Evolutionary conservation across 1,284 basidiomycete genomes (phyloP).

Genomic region (Fomitopsis pinicola): DNA sequence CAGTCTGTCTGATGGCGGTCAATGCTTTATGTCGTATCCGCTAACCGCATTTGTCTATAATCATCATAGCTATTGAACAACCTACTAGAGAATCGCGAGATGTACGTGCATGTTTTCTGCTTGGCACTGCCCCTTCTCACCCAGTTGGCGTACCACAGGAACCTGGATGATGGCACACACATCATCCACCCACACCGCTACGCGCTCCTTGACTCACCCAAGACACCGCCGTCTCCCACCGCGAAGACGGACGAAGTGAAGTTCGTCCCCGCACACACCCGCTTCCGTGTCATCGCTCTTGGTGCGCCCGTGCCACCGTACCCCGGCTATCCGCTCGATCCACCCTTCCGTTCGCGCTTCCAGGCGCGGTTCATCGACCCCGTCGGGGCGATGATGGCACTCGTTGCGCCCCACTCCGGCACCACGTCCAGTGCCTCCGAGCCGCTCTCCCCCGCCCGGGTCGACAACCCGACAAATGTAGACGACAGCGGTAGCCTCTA

Average conservation of each 20-base stretch:
- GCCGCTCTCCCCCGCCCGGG: conserved; percentile 6
- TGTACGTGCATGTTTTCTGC: conserved; percentile 32
- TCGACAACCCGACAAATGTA: background rate
- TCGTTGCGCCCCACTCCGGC: conserved; percentile 19
- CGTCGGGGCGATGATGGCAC: conserved; percentile 47
- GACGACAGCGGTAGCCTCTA: conserved; percentile 21
- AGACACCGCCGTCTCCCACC: conserved; percentile 21
- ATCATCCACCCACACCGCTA: conserved; percentile 61
- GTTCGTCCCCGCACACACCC: conserved; percentile 58
- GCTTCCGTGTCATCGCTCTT: conserved; percentile 62
- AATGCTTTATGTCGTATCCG: background rate
- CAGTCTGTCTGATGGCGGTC: background rate
- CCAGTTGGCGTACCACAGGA: conserved; percentile 32
- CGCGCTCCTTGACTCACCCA: conserved; percentile 37
- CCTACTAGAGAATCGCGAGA: conserved; percentile 63
- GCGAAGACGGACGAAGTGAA: conserved; percentile 25
- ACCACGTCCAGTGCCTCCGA: background rate
- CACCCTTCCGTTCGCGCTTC: conserved; percentile 65
- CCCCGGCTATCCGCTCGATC: conserved; percentile 61
- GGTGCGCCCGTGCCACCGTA: conserved; percentile 65
- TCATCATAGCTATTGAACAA: conserved; percentile 52
- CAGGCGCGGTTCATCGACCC: conserved; percentile 66
- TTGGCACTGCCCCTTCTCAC: background rate
- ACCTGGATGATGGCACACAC: conserved; percentile 69
- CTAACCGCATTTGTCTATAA: background rate